phyloP scores from a whole-genome alignment of 164 flowering plant genomes.

The Paratinospora sagittata region DNA sequence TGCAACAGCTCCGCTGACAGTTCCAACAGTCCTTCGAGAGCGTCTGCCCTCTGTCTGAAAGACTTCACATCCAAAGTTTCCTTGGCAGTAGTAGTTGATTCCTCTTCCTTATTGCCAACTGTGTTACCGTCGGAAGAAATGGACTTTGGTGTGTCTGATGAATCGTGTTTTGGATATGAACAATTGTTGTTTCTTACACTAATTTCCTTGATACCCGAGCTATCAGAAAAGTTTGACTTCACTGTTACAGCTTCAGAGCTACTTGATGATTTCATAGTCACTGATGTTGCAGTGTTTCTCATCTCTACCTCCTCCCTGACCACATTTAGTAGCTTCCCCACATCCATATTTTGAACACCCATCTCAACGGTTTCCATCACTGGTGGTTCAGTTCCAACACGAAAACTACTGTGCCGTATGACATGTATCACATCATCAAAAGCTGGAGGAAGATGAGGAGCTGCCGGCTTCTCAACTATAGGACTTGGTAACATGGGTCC shows the following conservation, averaged over 20 bases:
- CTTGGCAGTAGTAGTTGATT: conserved; percentile 44
- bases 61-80: conserved; percentile 88
- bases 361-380: conserved; percentile 53
- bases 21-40: conserved; percentile 89
- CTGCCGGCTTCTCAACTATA: conserved; percentile 32
- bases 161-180: conserved; percentile 23
- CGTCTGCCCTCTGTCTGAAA: conserved; percentile 92
- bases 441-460: conserved; percentile 42
- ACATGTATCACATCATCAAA: conserved; percentile 88
- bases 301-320: conserved; percentile 59
- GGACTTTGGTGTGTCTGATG: conserved; percentile 31
- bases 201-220: conserved; percentile 31
- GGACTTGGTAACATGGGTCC: conserved; percentile 25
- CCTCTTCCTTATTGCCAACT: conserved; percentile 32
- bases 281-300: conserved; percentile 31
- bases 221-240: conserved; percentile 34
- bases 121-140: conserved; percentile 18
- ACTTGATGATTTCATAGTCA: conserved; percentile 27
- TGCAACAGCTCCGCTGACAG: conserved; percentile 89
- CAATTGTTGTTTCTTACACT: conserved; percentile 21
- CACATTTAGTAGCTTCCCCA: conserved; percentile 58
- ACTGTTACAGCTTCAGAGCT: conserved; percentile 31
- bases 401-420: conserved; percentile 77
- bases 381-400: conserved; percentile 70
- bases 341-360: conserved; percentile 58